Percentiles rank a stretch among this genome's conserved stretches.
Evolutionary conservation across 2,329 filamentous ascomycete genomes (phyloP).

Genomic region (Mycosphaerelloides madeirae): DNA sequence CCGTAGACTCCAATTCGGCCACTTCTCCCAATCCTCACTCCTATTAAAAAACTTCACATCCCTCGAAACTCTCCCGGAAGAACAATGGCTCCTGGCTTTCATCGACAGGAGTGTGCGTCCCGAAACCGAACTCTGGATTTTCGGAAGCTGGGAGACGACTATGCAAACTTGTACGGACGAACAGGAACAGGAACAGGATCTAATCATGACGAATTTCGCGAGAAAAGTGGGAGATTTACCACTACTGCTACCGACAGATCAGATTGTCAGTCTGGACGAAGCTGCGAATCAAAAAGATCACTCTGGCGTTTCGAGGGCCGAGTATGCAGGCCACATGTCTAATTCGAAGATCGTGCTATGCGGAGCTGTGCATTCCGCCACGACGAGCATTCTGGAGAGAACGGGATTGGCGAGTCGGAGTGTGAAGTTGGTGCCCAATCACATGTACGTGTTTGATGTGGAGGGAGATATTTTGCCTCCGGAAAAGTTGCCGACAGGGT

Average conservation of each 20-base stretch:
- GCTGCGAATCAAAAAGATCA: slow-evolving; percentile 4
- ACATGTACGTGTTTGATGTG: slow-evolving; percentile 25
- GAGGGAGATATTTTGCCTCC: slow-evolving; percentile 2
- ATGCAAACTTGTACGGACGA: not conserved
- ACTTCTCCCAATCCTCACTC: slow-evolving; percentile 39
- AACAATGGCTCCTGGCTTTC: slow-evolving; percentile 52
- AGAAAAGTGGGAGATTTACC: slow-evolving; percentile 8
- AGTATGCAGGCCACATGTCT: slow-evolving; percentile 19
- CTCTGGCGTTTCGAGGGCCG: slow-evolving; percentile 13
- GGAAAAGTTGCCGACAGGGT: slow-evolving; percentile 39
- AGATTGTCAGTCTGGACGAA: slow-evolving; percentile 6
- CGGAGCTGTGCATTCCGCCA: slow-evolving; percentile 29
- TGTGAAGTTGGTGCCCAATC: slow-evolving; percentile 21
- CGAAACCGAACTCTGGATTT: slow-evolving; percentile 63
- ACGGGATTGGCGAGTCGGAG: slow-evolving; percentile 10
- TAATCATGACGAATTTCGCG: slow-evolving; percentile 16
- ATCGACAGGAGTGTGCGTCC: slow-evolving; percentile 57
- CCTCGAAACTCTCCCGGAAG: not conserved
- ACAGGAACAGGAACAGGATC: slow-evolving; percentile 4
- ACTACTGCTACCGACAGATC: slow-evolving; percentile 12
- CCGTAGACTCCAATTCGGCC: slow-evolving; percentile 58
- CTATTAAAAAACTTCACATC: slow-evolving; percentile 41
- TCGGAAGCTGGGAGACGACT: slow-evolving; percentile 35
- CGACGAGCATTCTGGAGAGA: slow-evolving; percentile 17
- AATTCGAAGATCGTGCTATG: slow-evolving; percentile 25